Evolutionary conservation across 306 rosid species (phyloP), one percentile per base, ranked within the genome.

Genomic region (Casuarina glauca): DNA sequence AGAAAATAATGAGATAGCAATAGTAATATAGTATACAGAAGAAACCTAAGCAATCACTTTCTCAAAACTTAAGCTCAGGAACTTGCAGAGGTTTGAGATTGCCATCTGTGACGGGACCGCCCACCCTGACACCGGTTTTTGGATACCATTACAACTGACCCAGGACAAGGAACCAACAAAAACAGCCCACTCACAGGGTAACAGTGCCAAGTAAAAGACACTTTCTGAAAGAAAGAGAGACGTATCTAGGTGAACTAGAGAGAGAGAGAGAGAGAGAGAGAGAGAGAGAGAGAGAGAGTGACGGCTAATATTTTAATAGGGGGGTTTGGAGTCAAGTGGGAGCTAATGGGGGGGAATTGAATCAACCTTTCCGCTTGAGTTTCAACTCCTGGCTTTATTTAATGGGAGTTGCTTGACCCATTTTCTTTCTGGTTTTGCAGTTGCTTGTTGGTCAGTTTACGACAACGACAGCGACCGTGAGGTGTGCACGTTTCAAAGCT

Each of bases 1-100:
- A 76, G 82, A 75, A 26, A 85, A 73, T 49, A 86, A 87, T 86
- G 83, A 84, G 76, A 79, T 86, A 88, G 89, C 81, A 84, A 93
- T 81, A 66, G 64, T 78, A 84, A 83, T 73, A 81, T 71, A 86
- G 82, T 66, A 70, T 79, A 79, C 73, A 32, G 55, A 76, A 74
- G 78, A 54, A 64, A 19, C 64, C 74, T 54, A 74, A 86, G 36
- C 71, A 74, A 81, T 76, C 64, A 44, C 73, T 36, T 76, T 49
- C 62, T 78, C 74, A 74, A 75, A 86, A 57, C 63, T 69, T 13
- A 73, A 76, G 85, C 88, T 85, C 82, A 73, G 79, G 69, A 74
- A 67, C 72, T 76, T 80, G 83, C 63, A 76, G 80, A 77, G 76
- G 54, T 82, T 61, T 35, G 83, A 72, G 82, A 70, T 53, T 83